A percentile compares a stretch with the other conserved stretches of the same genome.
These are phyloP conservation scores for Petrea volubilis DNA, from an alignment of 257 asterid species.

Conservation along the genomic window DNA sequence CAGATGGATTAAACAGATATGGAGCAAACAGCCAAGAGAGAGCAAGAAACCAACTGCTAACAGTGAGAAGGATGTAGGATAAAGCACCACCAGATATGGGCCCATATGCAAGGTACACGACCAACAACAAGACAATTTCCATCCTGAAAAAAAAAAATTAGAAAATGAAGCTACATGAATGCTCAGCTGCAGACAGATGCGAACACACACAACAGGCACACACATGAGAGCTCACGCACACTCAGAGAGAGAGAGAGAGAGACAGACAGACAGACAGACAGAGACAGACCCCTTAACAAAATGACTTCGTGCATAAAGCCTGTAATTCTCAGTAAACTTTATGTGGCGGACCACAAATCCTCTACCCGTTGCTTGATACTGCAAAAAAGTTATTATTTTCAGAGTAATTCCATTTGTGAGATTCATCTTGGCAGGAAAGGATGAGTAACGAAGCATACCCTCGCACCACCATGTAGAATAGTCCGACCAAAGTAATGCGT, in stretches of 20 bases:
- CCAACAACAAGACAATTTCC: conserved; percentile 87
- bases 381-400: conserved; percentile 30
- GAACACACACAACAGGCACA: neutral
- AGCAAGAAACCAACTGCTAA: conserved; percentile 96
- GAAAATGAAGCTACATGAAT: conserved; percentile 19
- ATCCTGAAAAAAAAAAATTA: conserved; percentile 58
- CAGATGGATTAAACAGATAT: conserved; percentile 94
- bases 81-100: conserved; percentile 68
- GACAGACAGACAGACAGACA: conserved; percentile 24
- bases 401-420: conserved; percentile 16
- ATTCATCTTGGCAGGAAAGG: conserved; percentile 21
- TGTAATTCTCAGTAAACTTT: conserved; percentile 91
- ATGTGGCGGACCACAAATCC: conserved; percentile 97
- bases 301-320: conserved; percentile 98
- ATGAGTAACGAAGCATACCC: conserved; percentile 47
- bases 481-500: conserved; percentile 98
- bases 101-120: conserved; percentile 85
- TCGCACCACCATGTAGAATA: conserved; percentile 97
- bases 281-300: conserved; percentile 87
- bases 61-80: conserved; percentile 81
- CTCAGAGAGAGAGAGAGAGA: conserved; percentile 27
- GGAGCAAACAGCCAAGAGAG: conserved; percentile 97
- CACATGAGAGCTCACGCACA: neutral
- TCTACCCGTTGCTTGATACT: conserved; percentile 98
- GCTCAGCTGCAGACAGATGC: neutral